Evolutionary conservation across 148 eudicot genomes (phyloP).

Genomic region (Talinum fruticosum): DNA sequence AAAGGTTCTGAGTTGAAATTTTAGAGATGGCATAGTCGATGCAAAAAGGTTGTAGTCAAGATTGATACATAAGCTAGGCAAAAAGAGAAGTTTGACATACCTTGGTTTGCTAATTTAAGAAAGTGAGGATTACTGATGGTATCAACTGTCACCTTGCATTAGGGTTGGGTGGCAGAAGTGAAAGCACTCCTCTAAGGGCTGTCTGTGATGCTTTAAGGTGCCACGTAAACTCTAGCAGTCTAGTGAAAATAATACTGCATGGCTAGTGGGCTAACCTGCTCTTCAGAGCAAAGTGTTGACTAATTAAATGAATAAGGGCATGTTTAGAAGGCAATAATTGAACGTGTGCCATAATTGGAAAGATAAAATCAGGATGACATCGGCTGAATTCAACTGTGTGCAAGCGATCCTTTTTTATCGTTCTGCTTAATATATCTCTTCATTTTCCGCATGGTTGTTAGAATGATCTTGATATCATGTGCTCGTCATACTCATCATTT

Average conservation of each 20-base stretch:
- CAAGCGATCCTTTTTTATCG: neutral
- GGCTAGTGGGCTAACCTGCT: neutral
- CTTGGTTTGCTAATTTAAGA: neutral
- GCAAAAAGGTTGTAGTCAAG: neutral
- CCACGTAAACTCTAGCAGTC: neutral
- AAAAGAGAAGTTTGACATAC: neutral
- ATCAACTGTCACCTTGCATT: too few species aligned
- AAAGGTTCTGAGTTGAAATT: neutral
- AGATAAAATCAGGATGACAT: neutral
- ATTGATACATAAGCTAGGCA: neutral
- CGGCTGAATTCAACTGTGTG: too few species aligned
- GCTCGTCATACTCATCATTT: too few species aligned
- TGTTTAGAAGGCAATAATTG: neutral
- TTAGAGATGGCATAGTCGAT: neutral
- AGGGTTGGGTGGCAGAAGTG: neutral
- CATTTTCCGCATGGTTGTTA: neutral
- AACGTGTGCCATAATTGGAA: too few species aligned
- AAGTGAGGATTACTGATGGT: neutral
- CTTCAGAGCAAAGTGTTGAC: neutral
- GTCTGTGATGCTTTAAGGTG: too few species aligned
- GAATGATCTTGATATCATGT: neutral
- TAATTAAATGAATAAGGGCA: neutral
- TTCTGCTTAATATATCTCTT: neutral
- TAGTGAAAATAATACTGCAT: neutral
- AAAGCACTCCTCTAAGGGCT: neutral